phyloP scores from a whole-genome alignment of 2,329 filamentous ascomycete species.

The Penicillium palitans region DNA sequence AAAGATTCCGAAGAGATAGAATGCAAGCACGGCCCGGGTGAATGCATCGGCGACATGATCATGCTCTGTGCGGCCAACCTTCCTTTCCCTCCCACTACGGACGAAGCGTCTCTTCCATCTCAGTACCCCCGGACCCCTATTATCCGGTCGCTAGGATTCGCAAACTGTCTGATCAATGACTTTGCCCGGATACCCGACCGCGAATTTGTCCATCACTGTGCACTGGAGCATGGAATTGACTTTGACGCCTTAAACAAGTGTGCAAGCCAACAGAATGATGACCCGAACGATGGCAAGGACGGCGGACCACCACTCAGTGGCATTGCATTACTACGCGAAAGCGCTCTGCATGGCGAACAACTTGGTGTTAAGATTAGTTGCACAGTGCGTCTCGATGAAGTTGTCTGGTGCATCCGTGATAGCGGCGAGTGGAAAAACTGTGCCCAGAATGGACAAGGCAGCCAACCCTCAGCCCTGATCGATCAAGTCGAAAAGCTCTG shows the following conservation, averaged over 20 bases:
- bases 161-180: slow-evolving; percentile 79
- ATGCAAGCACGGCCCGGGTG: slow-evolving; percentile 84
- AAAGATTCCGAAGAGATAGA: slow-evolving; percentile 77
- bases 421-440: slow-evolving; percentile 77
- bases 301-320: slow-evolving; percentile 61
- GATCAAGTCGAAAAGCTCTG: slow-evolving; percentile 73
- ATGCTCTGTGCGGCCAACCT: slow-evolving; percentile 84
- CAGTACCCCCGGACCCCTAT: slow-evolving; percentile 68
- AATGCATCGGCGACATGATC: slow-evolving; percentile 93
- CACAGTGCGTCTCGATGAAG: slow-evolving; percentile 74
- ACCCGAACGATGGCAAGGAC: slow-evolving; percentile 56
- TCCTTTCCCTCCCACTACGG: slow-evolving; percentile 37
- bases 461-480: slow-evolving; percentile 63
- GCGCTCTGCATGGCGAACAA: slow-evolving; percentile 55
- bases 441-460: slow-evolving; percentile 60
- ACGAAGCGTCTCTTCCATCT: slow-evolving; percentile 20
- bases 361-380: slow-evolving; percentile 71
- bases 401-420: slow-evolving; percentile 83
- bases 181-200: slow-evolving; percentile 76
- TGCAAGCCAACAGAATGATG: slow-evolving; percentile 72
- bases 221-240: slow-evolving; percentile 85
- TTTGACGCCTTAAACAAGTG: slow-evolving; percentile 80
- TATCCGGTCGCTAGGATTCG: slow-evolving; percentile 87
- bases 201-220: slow-evolving; percentile 79
- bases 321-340: slow-evolving; percentile 46